phyloP scores from a whole-genome alignment of 1,139 yeast species.

The Saccharomyces hybrid region DNA sequence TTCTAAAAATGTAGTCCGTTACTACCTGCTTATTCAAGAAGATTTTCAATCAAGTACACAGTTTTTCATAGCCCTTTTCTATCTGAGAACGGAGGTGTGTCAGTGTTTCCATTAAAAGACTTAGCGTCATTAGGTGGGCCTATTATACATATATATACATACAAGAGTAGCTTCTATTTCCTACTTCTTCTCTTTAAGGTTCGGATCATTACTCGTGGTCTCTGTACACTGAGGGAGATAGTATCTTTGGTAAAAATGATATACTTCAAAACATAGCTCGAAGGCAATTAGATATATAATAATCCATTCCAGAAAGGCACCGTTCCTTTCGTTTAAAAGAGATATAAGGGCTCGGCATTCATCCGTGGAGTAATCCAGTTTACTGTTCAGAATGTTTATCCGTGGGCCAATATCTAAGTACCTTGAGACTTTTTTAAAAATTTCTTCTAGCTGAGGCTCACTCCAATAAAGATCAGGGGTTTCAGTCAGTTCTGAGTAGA shows the following conservation, averaged over 20 bases:
- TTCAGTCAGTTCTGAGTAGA: slow-evolving; percentile 83
- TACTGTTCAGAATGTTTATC: slow-evolving; percentile 69
- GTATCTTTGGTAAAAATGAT: slow-evolving; percentile 41
- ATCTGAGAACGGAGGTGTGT: background rate
- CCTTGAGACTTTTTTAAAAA: slow-evolving; percentile 62
- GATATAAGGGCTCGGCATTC: slow-evolving; percentile 73
- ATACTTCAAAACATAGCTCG: slow-evolving; percentile 73
- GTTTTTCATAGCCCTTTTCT: background rate
- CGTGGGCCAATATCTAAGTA: slow-evolving; percentile 70
- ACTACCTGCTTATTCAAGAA: background rate
- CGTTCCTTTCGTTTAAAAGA: slow-evolving; percentile 67
- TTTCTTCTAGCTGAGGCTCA: slow-evolving; percentile 72
- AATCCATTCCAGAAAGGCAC: slow-evolving; percentile 79
- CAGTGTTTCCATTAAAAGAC: background rate
- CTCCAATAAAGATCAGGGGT: slow-evolving; percentile 93
- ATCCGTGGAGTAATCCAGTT: slow-evolving; percentile 83
- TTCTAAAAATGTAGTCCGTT: background rate
- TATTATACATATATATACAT: background rate
- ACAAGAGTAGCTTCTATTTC: background rate
- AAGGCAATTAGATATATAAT: slow-evolving; percentile 73
- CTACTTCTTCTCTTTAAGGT: background rate
- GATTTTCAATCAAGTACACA: background rate
- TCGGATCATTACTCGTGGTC: background rate
- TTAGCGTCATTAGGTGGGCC: background rate
- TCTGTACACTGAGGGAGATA: background rate